Evolutionary conservation across 768 basidiomycete species (phyloP).

Genomic region (Termitomyces sp.): DNA sequence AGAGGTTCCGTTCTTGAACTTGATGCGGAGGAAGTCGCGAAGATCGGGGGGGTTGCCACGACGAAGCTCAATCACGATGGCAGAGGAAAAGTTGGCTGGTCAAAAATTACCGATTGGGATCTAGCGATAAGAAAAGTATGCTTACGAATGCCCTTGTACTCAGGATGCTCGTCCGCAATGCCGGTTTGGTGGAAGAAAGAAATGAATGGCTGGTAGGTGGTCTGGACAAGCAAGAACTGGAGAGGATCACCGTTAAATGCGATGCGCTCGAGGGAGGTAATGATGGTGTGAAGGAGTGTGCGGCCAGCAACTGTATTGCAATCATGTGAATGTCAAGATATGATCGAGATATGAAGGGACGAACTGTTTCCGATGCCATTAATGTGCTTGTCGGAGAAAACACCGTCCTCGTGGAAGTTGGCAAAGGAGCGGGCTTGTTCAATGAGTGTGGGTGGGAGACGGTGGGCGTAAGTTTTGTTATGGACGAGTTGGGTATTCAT

Average conservation of each 20-base stretch:
- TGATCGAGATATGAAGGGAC: constrained; percentile 20
- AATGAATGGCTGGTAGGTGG: constrained; percentile 88
- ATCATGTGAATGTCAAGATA: background rate
- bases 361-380: constrained; percentile 73
- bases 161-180: constrained; percentile 48
- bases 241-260: constrained; percentile 76
- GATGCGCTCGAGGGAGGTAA: constrained; percentile 69
- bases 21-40: constrained; percentile 79
- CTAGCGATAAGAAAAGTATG: constrained; percentile 11
- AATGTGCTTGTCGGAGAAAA: constrained; percentile 62
- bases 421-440: constrained; percentile 73
- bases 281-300: constrained; percentile 67
- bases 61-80: constrained; percentile 74
- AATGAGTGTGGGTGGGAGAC: constrained; percentile 72
- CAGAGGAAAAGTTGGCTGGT: constrained; percentile 67
- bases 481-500: constrained; percentile 71
- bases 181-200: constrained; percentile 81
- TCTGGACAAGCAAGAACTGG: constrained; percentile 71
- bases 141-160: constrained; percentile 62
- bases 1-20: constrained; percentile 77
- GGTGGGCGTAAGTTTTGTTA: constrained; percentile 77
- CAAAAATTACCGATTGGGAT: background rate
- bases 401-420: constrained; percentile 71
- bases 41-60: constrained; percentile 68
- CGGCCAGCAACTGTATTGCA: constrained; percentile 71